Conservation (phyloP, 2,329 filamentous ascomycete genomes). For the Whalleya microplaca region DNA sequence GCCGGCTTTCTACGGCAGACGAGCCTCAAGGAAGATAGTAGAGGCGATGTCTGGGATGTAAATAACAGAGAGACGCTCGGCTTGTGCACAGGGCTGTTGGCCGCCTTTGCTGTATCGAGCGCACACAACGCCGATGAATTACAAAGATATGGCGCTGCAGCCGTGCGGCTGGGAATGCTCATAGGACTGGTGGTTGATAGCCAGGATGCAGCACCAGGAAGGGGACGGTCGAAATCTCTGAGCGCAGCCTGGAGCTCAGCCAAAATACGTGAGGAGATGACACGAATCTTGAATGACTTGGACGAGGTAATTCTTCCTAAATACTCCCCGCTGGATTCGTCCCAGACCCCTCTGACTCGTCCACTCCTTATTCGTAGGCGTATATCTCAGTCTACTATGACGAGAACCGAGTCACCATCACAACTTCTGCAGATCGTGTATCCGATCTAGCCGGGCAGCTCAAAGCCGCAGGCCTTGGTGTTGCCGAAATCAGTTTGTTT, state of each 20-base stretch:
- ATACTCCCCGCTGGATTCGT: background rate
- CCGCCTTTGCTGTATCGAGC: slow-evolving; percentile 42
- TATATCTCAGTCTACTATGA: slow-evolving; percentile 41
- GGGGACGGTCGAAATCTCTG: slow-evolving; percentile 20
- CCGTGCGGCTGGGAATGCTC: slow-evolving; percentile 44
- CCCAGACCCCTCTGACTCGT: too few species aligned
- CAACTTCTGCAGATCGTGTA: slow-evolving; percentile 12
- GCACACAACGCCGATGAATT: slow-evolving; percentile 35
- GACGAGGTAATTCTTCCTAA: slow-evolving; percentile 9
- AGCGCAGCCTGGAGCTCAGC: slow-evolving; percentile 32
- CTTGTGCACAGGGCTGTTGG: slow-evolving; percentile 46
- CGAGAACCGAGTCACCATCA: slow-evolving; percentile 43
- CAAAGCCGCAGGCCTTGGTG: slow-evolving; percentile 31
- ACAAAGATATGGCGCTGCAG: slow-evolving; percentile 39
- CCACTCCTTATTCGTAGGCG: slow-evolving; percentile 1
- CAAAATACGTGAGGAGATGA: slow-evolving; percentile 20
- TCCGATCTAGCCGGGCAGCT: slow-evolving; percentile 26
- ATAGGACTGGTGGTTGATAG: slow-evolving; percentile 44
- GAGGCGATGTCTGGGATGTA: background rate
- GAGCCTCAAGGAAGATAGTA: slow-evolving; percentile 2
- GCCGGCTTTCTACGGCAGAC: slow-evolving; percentile 7
- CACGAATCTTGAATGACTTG: slow-evolving; percentile 13
- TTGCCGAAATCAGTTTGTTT: slow-evolving; percentile 34
- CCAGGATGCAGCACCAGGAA: slow-evolving; percentile 32
- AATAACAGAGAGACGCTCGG: slow-evolving; percentile 37